Evolutionary conservation across 495 filamentous ascomycete genomes (phyloP).

Genomic region (Zalerion maritima): DNA sequence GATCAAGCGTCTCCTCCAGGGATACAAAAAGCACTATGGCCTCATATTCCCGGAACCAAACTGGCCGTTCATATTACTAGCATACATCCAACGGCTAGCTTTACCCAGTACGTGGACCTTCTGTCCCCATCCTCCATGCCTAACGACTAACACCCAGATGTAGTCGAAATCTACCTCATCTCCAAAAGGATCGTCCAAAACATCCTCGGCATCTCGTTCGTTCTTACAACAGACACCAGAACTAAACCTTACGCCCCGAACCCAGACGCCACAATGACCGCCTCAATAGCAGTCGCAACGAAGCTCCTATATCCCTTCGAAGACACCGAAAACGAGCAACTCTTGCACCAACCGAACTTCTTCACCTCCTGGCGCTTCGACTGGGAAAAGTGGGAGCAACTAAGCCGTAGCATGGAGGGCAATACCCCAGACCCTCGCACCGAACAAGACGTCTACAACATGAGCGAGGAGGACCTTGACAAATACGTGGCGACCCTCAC

Average conservation of each 20-base stretch:
- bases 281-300: constrained; percentile 57
- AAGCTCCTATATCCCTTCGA: constrained; percentile 75
- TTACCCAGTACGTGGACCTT: constrained; percentile 51
- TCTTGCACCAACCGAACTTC: constrained; percentile 41
- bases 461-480: constrained; percentile 56
- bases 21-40: constrained; percentile 50
- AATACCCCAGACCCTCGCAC: constrained; percentile 26
- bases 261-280: constrained; percentile 63
- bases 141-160: constrained; percentile 8
- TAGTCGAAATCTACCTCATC: constrained; percentile 54
- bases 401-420: constrained; percentile 17
- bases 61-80: constrained; percentile 45
- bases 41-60: constrained; percentile 64
- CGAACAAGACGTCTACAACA: constrained; percentile 51
- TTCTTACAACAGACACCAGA: constrained; percentile 29
- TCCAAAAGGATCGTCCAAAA: constrained; percentile 43
- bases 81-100: constrained; percentile 56
- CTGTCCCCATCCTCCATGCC: background rate
- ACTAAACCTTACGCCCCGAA: constrained; percentile 22
- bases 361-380: constrained; percentile 47
- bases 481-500: constrained; percentile 62
- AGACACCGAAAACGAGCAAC: constrained; percentile 35
- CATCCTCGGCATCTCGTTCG: constrained; percentile 41
- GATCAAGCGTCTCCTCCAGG: constrained; percentile 43
- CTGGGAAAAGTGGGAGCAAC: constrained; percentile 56